Percentiles rank a stretch among this genome's conserved stretches.
Conservation (phyloP, 2,329 filamentous ascomycete genomes). For the Cladosporium halotolerans region DNA sequence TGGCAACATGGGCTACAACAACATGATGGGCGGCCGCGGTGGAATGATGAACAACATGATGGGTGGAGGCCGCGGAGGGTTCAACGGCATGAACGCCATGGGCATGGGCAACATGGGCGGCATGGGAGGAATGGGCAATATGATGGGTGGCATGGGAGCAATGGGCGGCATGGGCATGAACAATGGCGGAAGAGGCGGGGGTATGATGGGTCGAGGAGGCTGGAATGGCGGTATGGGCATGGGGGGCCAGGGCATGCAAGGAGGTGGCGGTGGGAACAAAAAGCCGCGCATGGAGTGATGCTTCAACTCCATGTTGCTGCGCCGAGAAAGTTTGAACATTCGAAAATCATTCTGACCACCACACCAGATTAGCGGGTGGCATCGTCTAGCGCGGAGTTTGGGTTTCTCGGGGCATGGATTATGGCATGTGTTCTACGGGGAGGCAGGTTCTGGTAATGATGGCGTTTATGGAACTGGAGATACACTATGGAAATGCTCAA, state of each 20-base stretch:
- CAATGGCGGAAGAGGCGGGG: constrained; percentile 45
- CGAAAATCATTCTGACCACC: neutral
- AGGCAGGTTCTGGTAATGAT: too few relatives aligned
- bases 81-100: constrained; percentile 47
- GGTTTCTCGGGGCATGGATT: neutral
- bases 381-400: constrained; percentile 6
- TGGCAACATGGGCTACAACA: constrained; percentile 28
- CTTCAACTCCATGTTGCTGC: neutral
- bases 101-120: constrained; percentile 23
- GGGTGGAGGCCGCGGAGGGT: constrained; percentile 36
- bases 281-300: constrained; percentile 14
- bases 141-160: constrained; percentile 20
- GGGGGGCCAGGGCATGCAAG: constrained; percentile 47
- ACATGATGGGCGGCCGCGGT: constrained; percentile 24
- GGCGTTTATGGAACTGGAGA: too few relatives aligned
- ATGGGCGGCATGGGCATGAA: constrained; percentile 31
- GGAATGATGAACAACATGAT: constrained; percentile 28
- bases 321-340: neutral
- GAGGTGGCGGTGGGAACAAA: constrained; percentile 21
- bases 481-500: too few relatives aligned
- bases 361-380: neutral
- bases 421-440: too few relatives aligned
- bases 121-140: constrained; percentile 30
- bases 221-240: constrained; percentile 18
- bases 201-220: constrained; percentile 32